phyloP scores from a whole-genome alignment of 345 rosid genomes.

The Lagerstroemia speciosa region DNA sequence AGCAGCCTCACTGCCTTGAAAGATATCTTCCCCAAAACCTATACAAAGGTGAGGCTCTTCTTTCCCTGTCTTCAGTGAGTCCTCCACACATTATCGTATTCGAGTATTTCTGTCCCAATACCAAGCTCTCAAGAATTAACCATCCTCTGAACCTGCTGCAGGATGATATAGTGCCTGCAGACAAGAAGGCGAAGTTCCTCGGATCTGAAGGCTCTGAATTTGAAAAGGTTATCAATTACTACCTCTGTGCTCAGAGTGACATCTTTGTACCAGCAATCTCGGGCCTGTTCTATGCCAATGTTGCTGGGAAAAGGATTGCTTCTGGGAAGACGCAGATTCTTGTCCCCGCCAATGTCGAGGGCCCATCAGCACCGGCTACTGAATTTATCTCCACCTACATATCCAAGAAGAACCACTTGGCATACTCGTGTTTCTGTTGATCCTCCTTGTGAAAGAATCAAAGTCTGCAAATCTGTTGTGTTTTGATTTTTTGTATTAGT shows the following conservation, averaged over 20 bases:
- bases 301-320: constrained; percentile 90
- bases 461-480: background rate
- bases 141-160: constrained; percentile 20
- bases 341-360: constrained; percentile 64
- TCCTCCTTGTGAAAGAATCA: background rate
- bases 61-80: background rate
- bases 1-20: constrained; percentile 66
- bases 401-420: constrained; percentile 85
- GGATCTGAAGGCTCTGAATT: constrained; percentile 63
- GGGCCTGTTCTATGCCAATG: constrained; percentile 88
- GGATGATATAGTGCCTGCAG: constrained; percentile 84
- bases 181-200: constrained; percentile 62
- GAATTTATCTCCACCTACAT: constrained; percentile 73
- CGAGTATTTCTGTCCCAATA: background rate
- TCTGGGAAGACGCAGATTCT: constrained; percentile 76
- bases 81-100: background rate
- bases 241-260: constrained; percentile 73
- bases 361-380: constrained; percentile 40
- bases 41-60: constrained; percentile 58
- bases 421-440: constrained; percentile 89
- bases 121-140: background rate
- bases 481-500: background rate
- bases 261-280: constrained; percentile 95
- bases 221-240: constrained; percentile 81
- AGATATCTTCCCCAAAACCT: constrained; percentile 81